Evolutionary conservation across 768 basidiomycete genomes (phyloP).

Genomic region (Termitomyces heimii): DNA sequence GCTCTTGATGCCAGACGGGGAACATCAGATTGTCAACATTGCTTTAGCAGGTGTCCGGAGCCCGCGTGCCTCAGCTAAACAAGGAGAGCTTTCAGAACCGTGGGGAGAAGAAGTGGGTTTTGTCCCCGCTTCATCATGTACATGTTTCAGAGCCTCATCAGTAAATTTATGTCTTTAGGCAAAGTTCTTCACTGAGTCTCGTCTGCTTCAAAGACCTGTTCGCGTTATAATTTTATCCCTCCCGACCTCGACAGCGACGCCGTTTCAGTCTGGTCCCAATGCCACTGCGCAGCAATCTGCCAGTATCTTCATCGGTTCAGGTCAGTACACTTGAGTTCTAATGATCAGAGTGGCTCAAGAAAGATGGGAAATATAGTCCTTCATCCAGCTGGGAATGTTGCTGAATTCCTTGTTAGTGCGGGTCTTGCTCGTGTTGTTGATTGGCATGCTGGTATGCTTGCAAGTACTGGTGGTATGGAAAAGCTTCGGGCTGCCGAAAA

Average conservation of each 20-base stretch:
- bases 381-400: conserved; percentile 93
- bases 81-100: conserved; percentile 73
- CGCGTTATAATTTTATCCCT: conserved; percentile 75
- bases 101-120: conserved; percentile 82
- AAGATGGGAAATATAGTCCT: conserved; percentile 41
- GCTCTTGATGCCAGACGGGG: conserved; percentile 79
- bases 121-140: conserved; percentile 2
- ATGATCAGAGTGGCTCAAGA: background rate
- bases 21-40: conserved; percentile 89
- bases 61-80: conserved; percentile 62
- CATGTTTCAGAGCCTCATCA: conserved; percentile 9
- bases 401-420: conserved; percentile 76
- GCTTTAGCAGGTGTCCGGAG: conserved; percentile 78
- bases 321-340: conserved; percentile 28
- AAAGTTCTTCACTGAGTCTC: conserved; percentile 89
- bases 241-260: conserved; percentile 71
- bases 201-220: conserved; percentile 74
- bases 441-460: conserved; percentile 97
- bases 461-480: conserved; percentile 80
- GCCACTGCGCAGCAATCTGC: conserved; percentile 56
- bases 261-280: conserved; percentile 62
- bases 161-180: conserved; percentile 46
- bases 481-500: conserved; percentile 81
- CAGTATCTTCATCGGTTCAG: conserved; percentile 86
- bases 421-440: conserved; percentile 92